A percentile compares a stretch with the other conserved stretches of the same genome.
phyloP scores from a whole-genome alignment of 495 filamentous ascomycete species.

The Penicillium steckii region DNA sequence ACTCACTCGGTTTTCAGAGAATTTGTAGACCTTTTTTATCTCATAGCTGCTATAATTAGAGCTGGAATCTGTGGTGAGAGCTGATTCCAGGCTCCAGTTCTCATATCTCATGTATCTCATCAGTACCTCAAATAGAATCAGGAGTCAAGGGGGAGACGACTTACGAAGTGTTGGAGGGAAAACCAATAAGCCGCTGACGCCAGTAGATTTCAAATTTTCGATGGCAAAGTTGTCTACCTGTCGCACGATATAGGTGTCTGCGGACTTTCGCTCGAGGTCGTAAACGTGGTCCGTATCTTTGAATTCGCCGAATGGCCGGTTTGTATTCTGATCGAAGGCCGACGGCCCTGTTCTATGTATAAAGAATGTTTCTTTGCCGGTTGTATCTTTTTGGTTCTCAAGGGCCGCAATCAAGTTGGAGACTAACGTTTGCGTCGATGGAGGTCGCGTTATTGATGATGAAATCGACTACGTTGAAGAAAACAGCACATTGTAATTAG shows the following conservation, averaged over 20 bases:
- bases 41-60: not conserved
- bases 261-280: slow-evolving; percentile 5
- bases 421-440: not conserved
- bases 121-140: not conserved
- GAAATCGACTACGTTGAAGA: not conserved
- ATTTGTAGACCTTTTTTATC: not conserved
- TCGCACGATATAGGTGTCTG: slow-evolving; percentile 5
- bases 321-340: slow-evolving; percentile 2
- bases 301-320: slow-evolving; percentile 6
- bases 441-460: not conserved
- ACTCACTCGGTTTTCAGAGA: not conserved
- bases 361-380: not conserved
- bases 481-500: not conserved
- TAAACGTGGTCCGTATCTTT: slow-evolving; percentile 7
- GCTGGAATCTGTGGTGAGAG: slow-evolving; percentile 4
- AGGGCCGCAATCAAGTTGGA: not conserved
- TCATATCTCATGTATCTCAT: not conserved
- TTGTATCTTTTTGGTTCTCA: not conserved
- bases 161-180: slow-evolving; percentile 4
- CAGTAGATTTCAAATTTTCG: slow-evolving; percentile 3
- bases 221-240: slow-evolving; percentile 6
- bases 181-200: not conserved
- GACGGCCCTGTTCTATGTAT: not conserved
- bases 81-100: not conserved
- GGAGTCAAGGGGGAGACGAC: not conserved